Conservation (phyloP, 2,329 filamentous ascomycete species). For the Monosporascus sp. region DNA sequence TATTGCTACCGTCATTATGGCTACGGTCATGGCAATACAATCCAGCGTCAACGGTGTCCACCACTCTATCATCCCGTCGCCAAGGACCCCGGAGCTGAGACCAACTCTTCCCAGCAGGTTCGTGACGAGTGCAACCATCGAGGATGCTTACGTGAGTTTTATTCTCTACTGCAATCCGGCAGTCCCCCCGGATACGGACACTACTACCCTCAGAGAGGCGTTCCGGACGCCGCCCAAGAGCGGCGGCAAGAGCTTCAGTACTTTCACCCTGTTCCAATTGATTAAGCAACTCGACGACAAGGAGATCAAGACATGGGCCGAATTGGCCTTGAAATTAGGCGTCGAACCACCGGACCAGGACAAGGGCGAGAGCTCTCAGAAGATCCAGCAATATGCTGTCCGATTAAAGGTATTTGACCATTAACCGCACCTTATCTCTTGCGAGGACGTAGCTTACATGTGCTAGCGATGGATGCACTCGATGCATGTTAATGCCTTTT, state of each 20-base stretch:
- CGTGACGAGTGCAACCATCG: constrained; percentile 66
- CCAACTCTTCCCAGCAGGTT: constrained; percentile 57
- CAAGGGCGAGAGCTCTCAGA: constrained; percentile 86
- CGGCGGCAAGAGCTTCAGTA: constrained; percentile 80
- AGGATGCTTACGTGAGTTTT: constrained; percentile 78
- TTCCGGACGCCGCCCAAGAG: constrained; percentile 81
- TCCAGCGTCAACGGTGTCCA: constrained; percentile 20
- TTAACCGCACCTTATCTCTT: not conserved
- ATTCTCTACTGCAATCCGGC: constrained; percentile 88
- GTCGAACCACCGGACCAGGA: constrained; percentile 78
- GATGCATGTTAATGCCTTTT: constrained; percentile 93
- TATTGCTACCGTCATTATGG: constrained; percentile 19
- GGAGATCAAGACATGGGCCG: constrained; percentile 90
- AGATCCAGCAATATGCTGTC: constrained; percentile 92
- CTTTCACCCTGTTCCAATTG: constrained; percentile 70
- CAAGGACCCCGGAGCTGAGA: constrained; percentile 19
- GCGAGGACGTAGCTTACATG: constrained; percentile 29
- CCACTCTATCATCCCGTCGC: constrained; percentile 23
- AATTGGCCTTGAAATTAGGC: constrained; percentile 79
- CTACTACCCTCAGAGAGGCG: constrained; percentile 64
- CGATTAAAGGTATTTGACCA: constrained; percentile 67
- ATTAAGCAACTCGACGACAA: constrained; percentile 74
- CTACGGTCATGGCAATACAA: constrained; percentile 26
- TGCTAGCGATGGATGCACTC: constrained; percentile 85
- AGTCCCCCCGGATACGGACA: constrained; percentile 66